A percentile compares a stretch with the other conserved stretches of the same genome.
phyloP scores from a whole-genome alignment of 495 filamentous ascomycete species.

The Aspergillus baeticus region DNA sequence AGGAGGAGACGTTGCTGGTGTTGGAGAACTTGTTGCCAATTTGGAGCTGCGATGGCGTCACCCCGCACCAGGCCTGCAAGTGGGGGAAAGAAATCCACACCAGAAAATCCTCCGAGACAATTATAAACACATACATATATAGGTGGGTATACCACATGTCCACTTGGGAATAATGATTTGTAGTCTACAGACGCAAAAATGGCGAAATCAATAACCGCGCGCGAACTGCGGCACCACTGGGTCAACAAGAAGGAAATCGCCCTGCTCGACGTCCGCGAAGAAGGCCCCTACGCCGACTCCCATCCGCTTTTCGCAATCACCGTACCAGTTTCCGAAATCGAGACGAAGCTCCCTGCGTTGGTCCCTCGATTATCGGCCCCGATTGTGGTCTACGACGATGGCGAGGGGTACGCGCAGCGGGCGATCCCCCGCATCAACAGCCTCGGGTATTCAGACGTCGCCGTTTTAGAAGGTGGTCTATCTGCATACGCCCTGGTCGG shows the following conservation, averaged over 20 bases:
- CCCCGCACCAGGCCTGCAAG: neutral
- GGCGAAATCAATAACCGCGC: neutral
- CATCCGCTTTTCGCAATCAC: conserved; percentile 6
- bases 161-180: too few species aligned
- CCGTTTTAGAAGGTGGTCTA: neutral
- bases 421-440: neutral
- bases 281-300: conserved; percentile 5
- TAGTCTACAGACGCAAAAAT: neutral
- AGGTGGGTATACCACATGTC: too few species aligned
- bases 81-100: neutral
- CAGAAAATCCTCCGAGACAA: neutral
- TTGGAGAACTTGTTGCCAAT: neutral
- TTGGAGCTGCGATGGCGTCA: conserved; percentile 9
- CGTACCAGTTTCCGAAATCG: neutral
- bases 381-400: conserved; percentile 4
- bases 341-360: neutral
- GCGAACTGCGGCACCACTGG: neutral
- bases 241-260: conserved; percentile 4
- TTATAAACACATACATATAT: neutral
- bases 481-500: neutral
- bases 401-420: neutral
- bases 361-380: neutral
- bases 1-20: neutral
- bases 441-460: neutral
- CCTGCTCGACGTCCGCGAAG: conserved; percentile 4